Evolutionary conservation across 139 green algal genomes (phyloP), one percentile per base, ranked within the genome.

Genomic region (Chlamydomonas sp.): DNA sequence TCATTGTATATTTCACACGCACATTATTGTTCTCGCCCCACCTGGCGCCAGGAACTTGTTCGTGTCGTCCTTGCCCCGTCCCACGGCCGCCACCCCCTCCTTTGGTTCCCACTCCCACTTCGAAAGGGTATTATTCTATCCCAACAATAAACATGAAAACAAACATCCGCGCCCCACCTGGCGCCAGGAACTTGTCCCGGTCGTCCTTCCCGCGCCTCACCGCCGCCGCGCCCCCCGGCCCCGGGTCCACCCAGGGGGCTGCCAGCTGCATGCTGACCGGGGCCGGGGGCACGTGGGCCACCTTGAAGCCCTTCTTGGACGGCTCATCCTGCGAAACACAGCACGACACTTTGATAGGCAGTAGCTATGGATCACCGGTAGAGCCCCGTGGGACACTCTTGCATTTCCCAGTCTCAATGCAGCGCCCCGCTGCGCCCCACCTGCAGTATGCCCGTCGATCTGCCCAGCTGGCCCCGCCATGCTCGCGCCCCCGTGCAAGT

Each of bases 251-350:
- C 84, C 84, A 89, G 31, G 89, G 84, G 10, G 49, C 1, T 5
- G 63, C 63, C 20, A 83, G 58, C 20, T 89, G 68, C 60, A 90
- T 88, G 83, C 76, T 92, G 73, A 88, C 68, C 17, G 90, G 92
- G 12, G 88, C 49, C 3, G 84, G 90, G 0, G 90, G 80, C 12
- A 85, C 88, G 17, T 92, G 83, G 2, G 89, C 82, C 1, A 92
- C 77, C 69, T 88, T 90, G 83, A 95, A 88, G 60, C 85, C 91
- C 67, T 92, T 89, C 71, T 95, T 95, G 10, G 84, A 17, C 12
- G 89, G 91, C 12, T 86, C 69, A 16, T 85, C 89, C 69, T 93
- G 85, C 64, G 16, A 20, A 62, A 49, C 60, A 3, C 16, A 61
- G 8, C 16, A 60, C 16, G n/a, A 49, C 31, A 49, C 31, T 49